Conservation (phyloP, 1,139 yeast genomes). For the Citeromyces hawaiiensis region DNA sequence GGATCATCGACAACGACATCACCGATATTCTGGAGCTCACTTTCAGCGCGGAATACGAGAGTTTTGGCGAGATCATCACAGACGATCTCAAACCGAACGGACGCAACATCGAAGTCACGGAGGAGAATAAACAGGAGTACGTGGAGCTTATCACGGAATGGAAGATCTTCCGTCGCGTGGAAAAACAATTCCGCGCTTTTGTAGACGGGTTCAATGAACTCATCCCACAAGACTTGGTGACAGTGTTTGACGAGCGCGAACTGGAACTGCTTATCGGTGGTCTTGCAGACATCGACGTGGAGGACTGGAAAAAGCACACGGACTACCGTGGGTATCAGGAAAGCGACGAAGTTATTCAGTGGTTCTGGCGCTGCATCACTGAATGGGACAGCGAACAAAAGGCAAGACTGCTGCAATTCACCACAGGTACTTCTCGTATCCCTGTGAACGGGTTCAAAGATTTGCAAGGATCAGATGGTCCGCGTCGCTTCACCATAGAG, state of each 20-base stretch:
- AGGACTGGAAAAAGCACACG: constrained; percentile 98
- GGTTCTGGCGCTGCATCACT: constrained; percentile 95
- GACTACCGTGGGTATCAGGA: constrained; percentile 97
- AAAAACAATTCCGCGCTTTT: constrained; percentile 91
- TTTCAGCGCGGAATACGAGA: constrained; percentile 90
- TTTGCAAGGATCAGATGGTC: constrained; percentile 97
- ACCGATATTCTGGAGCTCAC: constrained; percentile 78
- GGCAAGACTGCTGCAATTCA: constrained; percentile 88
- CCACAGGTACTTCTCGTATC: constrained; percentile 97
- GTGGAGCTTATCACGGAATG: constrained; percentile 93
- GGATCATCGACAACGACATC: constrained; percentile 93
- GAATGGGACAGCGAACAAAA: constrained; percentile 96
- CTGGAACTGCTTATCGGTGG: constrained; percentile 95
- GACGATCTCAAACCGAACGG: constrained; percentile 89
- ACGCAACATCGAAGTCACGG: constrained; percentile 77
- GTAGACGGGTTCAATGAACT: constrained; percentile 95
- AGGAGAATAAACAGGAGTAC: constrained; percentile 89
- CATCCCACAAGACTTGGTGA: constrained; percentile 91
- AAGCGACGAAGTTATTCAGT: constrained; percentile 88
- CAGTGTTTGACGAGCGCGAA: constrained; percentile 96
- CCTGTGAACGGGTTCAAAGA: constrained; percentile 99
- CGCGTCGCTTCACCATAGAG: constrained; percentile 95
- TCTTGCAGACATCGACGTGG: constrained; percentile 92
- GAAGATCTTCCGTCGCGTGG: constrained; percentile 88
- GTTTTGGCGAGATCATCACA: constrained; percentile 86